A percentile compares a stretch with the other conserved stretches of the same genome.
Conservation (phyloP, 1,139 yeast genomes). For the Scheffersomyces cryptocercus region DNA sequence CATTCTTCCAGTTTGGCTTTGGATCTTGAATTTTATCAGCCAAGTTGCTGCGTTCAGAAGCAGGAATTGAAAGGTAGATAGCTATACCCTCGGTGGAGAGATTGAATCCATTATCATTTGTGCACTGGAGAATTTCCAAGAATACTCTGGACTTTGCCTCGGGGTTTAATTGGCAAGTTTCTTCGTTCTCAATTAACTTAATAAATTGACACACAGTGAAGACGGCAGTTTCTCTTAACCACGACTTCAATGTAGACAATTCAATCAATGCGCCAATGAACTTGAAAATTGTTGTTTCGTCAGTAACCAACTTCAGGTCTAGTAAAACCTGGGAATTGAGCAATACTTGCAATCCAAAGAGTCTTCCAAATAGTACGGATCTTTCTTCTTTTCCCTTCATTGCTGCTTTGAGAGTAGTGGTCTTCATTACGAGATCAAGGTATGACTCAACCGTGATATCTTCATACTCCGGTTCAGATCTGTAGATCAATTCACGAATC, state of each 20-base stretch:
- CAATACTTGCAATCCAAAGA: conserved; percentile 82
- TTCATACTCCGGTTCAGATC: conserved; percentile 22
- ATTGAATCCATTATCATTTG: conserved; percentile 58
- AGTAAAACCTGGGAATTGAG: conserved; percentile 57
- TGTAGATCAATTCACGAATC: conserved; percentile 46
- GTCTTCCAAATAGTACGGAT: conserved; percentile 74
- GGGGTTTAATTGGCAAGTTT: conserved; percentile 19
- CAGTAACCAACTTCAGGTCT: conserved; percentile 19
- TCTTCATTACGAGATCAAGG: conserved; percentile 43
- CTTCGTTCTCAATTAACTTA: conserved; percentile 6
- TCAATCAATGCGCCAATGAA: conserved; percentile 54
- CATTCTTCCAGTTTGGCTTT: conserved; percentile 60
- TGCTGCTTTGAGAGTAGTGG: conserved; percentile 46
- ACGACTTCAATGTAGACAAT: conserved; percentile 65
- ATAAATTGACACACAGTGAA: conserved; percentile 65
- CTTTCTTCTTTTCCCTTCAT: conserved; percentile 84
- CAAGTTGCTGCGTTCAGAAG: conserved; percentile 24
- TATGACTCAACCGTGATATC: conserved; percentile 36
- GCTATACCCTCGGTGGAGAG: conserved; percentile 82
- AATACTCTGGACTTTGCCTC: conserved; percentile 23
- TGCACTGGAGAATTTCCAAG: conserved; percentile 32
- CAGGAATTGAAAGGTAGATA: conserved; percentile 56
- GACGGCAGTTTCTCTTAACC: conserved; percentile 85
- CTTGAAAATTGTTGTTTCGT: conserved; percentile 28
- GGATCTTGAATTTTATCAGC: conserved; percentile 26